Evolutionary conservation across 2,329 filamentous ascomycete species (phyloP).

Genomic region (Beauveria pseudobassiana): DNA sequence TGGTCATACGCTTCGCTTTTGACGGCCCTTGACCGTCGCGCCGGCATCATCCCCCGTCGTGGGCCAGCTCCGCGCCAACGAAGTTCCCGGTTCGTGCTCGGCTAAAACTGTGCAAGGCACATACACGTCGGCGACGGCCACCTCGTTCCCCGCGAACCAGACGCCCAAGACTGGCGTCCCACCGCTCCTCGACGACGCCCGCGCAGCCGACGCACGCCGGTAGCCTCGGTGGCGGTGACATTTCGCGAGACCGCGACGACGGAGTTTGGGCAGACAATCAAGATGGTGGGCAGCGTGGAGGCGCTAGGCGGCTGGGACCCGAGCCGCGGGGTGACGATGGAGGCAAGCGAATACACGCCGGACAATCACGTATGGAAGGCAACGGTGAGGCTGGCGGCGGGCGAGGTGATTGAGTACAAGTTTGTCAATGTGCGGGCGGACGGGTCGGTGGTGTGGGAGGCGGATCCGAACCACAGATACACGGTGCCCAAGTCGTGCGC

Average conservation of each 20-base stretch:
- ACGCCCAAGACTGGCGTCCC: slow-evolving; percentile 31
- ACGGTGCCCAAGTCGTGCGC: slow-evolving; percentile 25
- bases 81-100: slow-evolving; percentile 42
- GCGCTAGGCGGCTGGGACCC: slow-evolving; percentile 58
- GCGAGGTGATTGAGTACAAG: slow-evolving; percentile 57
- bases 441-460: slow-evolving; percentile 56
- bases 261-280: slow-evolving; percentile 54
- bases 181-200: slow-evolving; percentile 15
- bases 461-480: slow-evolving; percentile 43
- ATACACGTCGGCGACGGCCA: slow-evolving; percentile 42
- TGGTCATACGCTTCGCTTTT: slow-evolving; percentile 69
- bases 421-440: slow-evolving; percentile 53
- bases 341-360: slow-evolving; percentile 50
- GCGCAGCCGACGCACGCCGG: slow-evolving; percentile 22
- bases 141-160: slow-evolving; percentile 42
- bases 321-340: slow-evolving; percentile 45
- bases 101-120: slow-evolving; percentile 39
- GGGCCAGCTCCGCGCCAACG: slow-evolving; percentile 41
- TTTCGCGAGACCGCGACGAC: slow-evolving; percentile 56
- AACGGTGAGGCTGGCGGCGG: slow-evolving; percentile 47
- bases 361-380: slow-evolving; percentile 55
- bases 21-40: slow-evolving; percentile 51
- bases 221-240: slow-evolving; percentile 48
- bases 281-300: slow-evolving; percentile 51
- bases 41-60: slow-evolving; percentile 46